Evolutionary conservation across 176 grass and related monocot genomes (phyloP), one percentile per base, ranked within the genome.

Genomic region (Luzula sylvatica): DNA sequence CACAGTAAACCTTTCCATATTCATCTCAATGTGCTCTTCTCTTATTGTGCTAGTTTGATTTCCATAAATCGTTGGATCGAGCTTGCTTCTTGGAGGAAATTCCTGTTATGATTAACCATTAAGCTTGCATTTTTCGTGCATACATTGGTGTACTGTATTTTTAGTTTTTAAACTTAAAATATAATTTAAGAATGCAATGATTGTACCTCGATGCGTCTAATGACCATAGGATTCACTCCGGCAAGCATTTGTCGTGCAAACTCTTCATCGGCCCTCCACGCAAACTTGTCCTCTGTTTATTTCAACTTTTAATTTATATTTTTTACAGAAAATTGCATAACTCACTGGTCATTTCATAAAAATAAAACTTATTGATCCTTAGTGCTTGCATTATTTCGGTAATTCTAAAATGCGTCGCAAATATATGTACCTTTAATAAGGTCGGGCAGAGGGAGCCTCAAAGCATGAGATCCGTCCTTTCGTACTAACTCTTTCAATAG

Each of bases 181-280:
- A 16, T 46, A 22, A 7, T 35, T 7, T n/a, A 29, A 62, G 15
- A 3, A 42, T 22, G 4, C 7, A 45, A 62, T 62, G 15, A 20
- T 41, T 41, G 18, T 8, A 78, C 79, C 55, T 72, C 74, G 52
- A 95, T 78, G 7, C 76, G 69, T 27, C 66, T 62, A 50, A 95
- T 73, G 46, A 84, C 46, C n/a, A 88, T 18, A 2, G 88, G 83
- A 52, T 94, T 87, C 55, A 94, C 68, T n/a, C 88, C 88, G 38
- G 88, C 83, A 66, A 94, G 68, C 65, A 94, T 86, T 68, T 94
- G 82, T 8, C 88, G 72, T 4, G 79, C 61, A 56, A 94, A 94
- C 61, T 94, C 88, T 68, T 94, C 88, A 58, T 94, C 88, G 1
- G 72, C 80, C 56, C 75, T 56, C 88, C 88, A 95, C 38, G 78